Base-by-base conservation (phyloP, 1,139 yeast genomes). In the Wickerhamiella pararugosa region DNA sequence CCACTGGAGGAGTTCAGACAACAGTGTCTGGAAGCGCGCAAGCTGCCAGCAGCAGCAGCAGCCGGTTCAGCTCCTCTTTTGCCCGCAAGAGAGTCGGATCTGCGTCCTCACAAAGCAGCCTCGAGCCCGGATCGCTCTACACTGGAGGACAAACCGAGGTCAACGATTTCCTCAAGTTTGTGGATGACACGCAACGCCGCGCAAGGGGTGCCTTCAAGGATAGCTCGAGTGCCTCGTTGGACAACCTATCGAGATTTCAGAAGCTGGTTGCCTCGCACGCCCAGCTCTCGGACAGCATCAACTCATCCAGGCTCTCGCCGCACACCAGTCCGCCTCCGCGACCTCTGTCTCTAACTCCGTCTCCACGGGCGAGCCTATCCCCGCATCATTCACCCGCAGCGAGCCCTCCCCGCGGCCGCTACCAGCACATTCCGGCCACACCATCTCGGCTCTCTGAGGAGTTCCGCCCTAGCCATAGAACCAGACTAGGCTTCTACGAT, bases 101-200 rank as follows among this genome's bases (percentile, higher is more conserved):
- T 27, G 34, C 42, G 28, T 33, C 47, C 37, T 36, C 47, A 41
- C 51, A 59, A 4, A 51, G 59, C 2, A 45, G 52, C 25, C 40
- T 51, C 43, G 62, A 55, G 40, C 64, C 64, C 3, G 63, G 63
- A 5, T 56, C 63, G 6, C 62, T 61, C 2, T 44, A 59, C 10
- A 54, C 57, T 40, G 48, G 56, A 37, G 59, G 57, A 26, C 86
- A 78, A 50, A 86, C 81, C 45, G 94, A 81, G 51, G 67, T 86
- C 27, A 74, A 80, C 44, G 84, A 79, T 43, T 87, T 87, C 63
- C 82, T 87, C 41, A 71, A 76, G 49, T 68, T 84, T 73, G 73
- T 87, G 40, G 96, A 90, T 50, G 54, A 51, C 25, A 41, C 54
- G 8, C 44, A 43, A 36, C 37, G 39, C 29, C 39, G 43, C 38